Conservation (phyloP, 1,139 yeast genomes). For the Diutina neorugosa region DNA sequence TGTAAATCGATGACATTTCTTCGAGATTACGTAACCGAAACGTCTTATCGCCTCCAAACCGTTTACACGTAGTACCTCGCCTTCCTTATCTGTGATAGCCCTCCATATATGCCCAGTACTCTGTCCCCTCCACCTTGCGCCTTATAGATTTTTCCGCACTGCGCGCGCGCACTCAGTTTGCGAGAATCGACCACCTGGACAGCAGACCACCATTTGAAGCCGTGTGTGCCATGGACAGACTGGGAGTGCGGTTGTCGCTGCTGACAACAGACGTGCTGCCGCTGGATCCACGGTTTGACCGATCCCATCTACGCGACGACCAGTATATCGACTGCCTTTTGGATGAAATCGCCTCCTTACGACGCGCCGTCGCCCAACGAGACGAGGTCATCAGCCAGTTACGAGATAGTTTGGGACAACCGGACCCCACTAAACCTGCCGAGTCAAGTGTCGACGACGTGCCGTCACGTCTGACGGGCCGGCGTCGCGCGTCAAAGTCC, state of each 20-base stretch:
- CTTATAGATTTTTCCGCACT: neutral
- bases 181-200: neutral
- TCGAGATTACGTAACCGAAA: too few relatives aligned
- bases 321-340: neutral
- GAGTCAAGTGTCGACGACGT: neutral
- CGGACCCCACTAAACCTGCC: neutral
- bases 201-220: neutral
- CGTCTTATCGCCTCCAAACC: too few relatives aligned
- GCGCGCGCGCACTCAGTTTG: neutral
- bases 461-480: neutral
- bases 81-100: too few relatives aligned
- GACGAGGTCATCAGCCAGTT: neutral
- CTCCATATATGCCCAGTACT: neutral
- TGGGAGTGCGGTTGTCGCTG: neutral
- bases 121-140: neutral
- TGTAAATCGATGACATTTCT: too few relatives aligned
- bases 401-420: neutral
- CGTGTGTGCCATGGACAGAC: neutral
- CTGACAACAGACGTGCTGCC: neutral
- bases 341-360: neutral
- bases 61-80: too few relatives aligned
- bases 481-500: neutral
- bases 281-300: slow-evolving; percentile 1
- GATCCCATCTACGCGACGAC: neutral
- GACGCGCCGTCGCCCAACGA: neutral